Evolutionary conservation across 805 yeast genomes (phyloP).

Genomic region (Candida loeiensis): DNA sequence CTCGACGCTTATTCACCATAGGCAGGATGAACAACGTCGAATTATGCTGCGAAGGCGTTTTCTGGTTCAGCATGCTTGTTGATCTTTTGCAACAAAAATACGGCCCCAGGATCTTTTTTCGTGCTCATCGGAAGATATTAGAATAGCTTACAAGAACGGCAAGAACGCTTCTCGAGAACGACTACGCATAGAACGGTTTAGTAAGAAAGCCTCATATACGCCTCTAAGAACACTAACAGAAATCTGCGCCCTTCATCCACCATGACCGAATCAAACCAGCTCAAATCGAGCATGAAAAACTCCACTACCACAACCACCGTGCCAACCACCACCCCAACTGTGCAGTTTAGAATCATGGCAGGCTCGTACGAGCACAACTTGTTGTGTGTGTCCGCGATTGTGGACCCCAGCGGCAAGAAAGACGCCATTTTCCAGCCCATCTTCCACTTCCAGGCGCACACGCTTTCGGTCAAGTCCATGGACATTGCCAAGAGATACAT

Average conservation of each 20-base stretch:
- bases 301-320: constrained; percentile 7
- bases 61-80: constrained; percentile 16
- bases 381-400: constrained; percentile 73
- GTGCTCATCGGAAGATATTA: not conserved
- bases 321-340: constrained; percentile 4
- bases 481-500: constrained; percentile 80
- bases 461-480: constrained; percentile 79
- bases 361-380: constrained; percentile 96
- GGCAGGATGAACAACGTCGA: constrained; percentile 77
- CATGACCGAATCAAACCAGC: not conserved
- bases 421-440: constrained; percentile 82
- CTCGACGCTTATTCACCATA: constrained; percentile 40
- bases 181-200: too few species aligned
- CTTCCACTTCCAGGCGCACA: constrained; percentile 94
- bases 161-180: not conserved
- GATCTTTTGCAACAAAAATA: constrained; percentile 1
- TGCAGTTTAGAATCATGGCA: constrained; percentile 73
- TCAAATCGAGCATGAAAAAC: constrained; percentile 10
- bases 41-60: constrained; percentile 55
- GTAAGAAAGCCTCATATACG: too few species aligned
- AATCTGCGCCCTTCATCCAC: too few species aligned
- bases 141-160: not conserved
- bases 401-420: constrained; percentile 37
- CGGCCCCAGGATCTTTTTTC: not conserved
- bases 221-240: too few species aligned